A percentile compares a stretch with the other conserved stretches of the same genome.
phyloP scores from a whole-genome alignment of 495 filamentous ascomycete species.

The Aspergillus sclerotiicarbonarius region DNA sequence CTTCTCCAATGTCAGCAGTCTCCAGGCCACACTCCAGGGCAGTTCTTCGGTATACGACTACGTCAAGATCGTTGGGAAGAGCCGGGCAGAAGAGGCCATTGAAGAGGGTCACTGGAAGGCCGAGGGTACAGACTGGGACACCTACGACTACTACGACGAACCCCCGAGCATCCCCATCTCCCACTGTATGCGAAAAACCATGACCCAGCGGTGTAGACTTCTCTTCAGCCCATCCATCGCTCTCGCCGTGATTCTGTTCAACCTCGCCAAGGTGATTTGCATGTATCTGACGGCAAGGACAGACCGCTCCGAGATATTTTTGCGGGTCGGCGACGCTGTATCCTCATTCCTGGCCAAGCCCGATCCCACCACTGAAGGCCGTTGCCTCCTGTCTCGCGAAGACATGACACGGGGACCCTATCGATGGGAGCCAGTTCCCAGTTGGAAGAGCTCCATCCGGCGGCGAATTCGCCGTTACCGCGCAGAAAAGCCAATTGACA shows the following conservation, averaged over 20 bases:
- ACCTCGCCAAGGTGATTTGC: conserved; percentile 15
- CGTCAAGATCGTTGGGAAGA: background rate
- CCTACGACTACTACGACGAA: background rate
- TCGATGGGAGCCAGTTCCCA: conserved; percentile 1
- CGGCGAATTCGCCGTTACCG: background rate
- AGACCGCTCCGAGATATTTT: conserved; percentile 2
- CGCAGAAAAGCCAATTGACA: too few species aligned
- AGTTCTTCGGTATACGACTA: background rate
- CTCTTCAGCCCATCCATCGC: conserved; percentile 9
- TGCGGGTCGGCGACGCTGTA: conserved; percentile 28
- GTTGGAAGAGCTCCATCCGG: background rate
- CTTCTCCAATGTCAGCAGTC: background rate
- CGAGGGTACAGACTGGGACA: background rate
- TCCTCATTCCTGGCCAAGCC: conserved; percentile 24
- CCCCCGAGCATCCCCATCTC: background rate
- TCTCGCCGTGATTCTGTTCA: conserved; percentile 15
- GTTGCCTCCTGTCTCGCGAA: conserved; percentile 21
- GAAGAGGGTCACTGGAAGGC: background rate
- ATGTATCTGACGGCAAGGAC: conserved; percentile 5
- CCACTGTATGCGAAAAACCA: conserved; percentile 5
- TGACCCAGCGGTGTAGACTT: conserved; percentile 6
- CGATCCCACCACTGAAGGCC: conserved; percentile 20
- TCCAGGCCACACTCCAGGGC: background rate
- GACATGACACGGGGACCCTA: conserved; percentile 7
- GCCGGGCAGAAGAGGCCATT: background rate